Conservation (phyloP, 305 asterid species). For the Fraxinus dipetala region DNA sequence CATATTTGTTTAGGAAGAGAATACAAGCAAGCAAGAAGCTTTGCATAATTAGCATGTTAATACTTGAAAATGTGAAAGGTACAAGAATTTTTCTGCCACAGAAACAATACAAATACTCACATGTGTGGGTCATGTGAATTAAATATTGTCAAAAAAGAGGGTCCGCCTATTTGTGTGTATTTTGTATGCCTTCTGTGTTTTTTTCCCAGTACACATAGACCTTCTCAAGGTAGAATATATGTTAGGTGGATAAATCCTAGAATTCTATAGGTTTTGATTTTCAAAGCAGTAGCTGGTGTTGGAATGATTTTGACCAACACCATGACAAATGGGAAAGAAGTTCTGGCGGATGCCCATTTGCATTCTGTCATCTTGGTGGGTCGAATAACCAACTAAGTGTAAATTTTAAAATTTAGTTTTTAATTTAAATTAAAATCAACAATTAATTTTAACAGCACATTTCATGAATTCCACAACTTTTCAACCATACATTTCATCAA, state of each 20-base stretch:
- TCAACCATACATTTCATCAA: too few relatives aligned
- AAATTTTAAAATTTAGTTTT: too few relatives aligned
- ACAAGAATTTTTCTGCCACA: too few relatives aligned
- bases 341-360: neutral
- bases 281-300: neutral
- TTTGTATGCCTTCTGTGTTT: too few relatives aligned
- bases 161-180: too few relatives aligned
- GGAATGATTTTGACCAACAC: neutral
- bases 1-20: neutral
- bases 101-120: too few relatives aligned
- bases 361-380: neutral
- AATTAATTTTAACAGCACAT: too few relatives aligned
- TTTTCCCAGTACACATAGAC: too few relatives aligned
- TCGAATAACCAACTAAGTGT: neutral
- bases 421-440: too few relatives aligned
- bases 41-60: neutral
- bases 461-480: too few relatives aligned
- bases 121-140: too few relatives aligned
- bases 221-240: neutral
- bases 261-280: neutral
- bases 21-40: neutral
- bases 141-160: too few relatives aligned
- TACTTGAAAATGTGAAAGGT: neutral
- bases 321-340: neutral
- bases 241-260: neutral